Percentiles rank a stretch among this genome's conserved stretches.
These are phyloP conservation scores for Ilex paraguariensis DNA, from an alignment of 305 asterid genomes.

Conservation along the genomic window DNA sequence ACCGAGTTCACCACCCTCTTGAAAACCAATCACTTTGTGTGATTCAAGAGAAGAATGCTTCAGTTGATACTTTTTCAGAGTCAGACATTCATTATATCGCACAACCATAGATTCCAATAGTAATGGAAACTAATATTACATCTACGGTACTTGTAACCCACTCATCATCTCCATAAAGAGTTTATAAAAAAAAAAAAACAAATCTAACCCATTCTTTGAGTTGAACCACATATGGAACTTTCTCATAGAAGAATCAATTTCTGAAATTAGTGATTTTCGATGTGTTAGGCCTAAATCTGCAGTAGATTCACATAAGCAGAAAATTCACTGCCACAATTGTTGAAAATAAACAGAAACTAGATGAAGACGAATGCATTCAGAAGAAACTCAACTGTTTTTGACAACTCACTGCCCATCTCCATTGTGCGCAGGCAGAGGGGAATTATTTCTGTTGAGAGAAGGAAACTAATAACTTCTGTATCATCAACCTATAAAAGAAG, in stretches of 20 bases:
- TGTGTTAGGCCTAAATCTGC: background rate
- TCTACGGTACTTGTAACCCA: too few relatives aligned
- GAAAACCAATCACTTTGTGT: too few relatives aligned
- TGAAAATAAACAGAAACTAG: background rate
- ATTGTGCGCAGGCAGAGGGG: slow-evolving; percentile 8
- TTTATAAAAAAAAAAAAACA: too few relatives aligned
- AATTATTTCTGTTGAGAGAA: slow-evolving; percentile 2
- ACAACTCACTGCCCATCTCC: slow-evolving; percentile 7
- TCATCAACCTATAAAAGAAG: slow-evolving; percentile 8
- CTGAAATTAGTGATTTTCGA: background rate
- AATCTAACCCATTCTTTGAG: too few relatives aligned
- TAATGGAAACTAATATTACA: too few relatives aligned
- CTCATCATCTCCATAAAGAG: too few relatives aligned
- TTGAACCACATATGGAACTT: too few relatives aligned
- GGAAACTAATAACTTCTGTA: slow-evolving; percentile 3
- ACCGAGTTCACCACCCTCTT: too few relatives aligned
- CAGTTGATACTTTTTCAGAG: too few relatives aligned
- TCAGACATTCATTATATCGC: too few relatives aligned
- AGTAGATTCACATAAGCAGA: background rate
- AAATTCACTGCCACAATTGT: background rate
- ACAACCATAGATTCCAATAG: too few relatives aligned
- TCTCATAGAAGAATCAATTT: background rate
- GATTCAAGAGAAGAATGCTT: too few relatives aligned
- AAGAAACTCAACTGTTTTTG: slow-evolving; percentile 2
- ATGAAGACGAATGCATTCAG: background rate